phyloP scores from a whole-genome alignment of 2,329 filamentous ascomycete species.

The Zymoseptoria brevis region DNA sequence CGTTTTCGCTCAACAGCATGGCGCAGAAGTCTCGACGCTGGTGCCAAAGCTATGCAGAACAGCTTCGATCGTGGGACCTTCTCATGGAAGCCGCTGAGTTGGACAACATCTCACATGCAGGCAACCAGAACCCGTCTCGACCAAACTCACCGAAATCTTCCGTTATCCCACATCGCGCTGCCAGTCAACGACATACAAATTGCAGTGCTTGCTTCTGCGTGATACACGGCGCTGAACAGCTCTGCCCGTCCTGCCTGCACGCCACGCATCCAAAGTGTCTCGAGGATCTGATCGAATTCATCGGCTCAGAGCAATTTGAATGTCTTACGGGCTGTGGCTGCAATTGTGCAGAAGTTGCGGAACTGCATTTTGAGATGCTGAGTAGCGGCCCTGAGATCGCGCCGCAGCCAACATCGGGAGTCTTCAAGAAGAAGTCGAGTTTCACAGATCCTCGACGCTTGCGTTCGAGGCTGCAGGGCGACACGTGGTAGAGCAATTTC shows the following conservation, averaged over 20 bases:
- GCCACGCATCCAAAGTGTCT: conserved; percentile 23
- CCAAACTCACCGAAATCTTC: not conserved
- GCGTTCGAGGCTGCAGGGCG: conserved; percentile 17
- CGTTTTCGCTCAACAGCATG: conserved; percentile 44
- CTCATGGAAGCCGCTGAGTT: conserved; percentile 49
- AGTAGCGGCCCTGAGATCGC: not conserved
- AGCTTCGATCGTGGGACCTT: conserved; percentile 53
- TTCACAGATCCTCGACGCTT: conserved; percentile 22
- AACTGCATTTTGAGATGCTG: conserved; percentile 7
- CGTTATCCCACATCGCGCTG: not conserved
- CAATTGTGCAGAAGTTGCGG: conserved; percentile 14
- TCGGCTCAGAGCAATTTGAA: conserved; percentile 14
- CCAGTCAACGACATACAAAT: conserved; percentile 6
- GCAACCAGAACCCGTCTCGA: conserved; percentile 1
- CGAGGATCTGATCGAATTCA: conserved; percentile 6
- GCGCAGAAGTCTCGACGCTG: conserved; percentile 45
- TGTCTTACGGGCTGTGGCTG: conserved; percentile 29
- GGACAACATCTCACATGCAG: conserved; percentile 40
- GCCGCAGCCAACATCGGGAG: not conserved
- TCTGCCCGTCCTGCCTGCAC: conserved; percentile 26
- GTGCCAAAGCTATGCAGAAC: conserved; percentile 49
- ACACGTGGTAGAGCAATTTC: conserved; percentile 6
- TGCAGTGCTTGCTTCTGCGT: conserved; percentile 25
- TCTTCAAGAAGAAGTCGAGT: conserved; percentile 17
- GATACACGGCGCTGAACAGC: conserved; percentile 21